Base-by-base conservation (phyloP, 179 eudicot genomes). In the Nepenthes alata region DNA sequence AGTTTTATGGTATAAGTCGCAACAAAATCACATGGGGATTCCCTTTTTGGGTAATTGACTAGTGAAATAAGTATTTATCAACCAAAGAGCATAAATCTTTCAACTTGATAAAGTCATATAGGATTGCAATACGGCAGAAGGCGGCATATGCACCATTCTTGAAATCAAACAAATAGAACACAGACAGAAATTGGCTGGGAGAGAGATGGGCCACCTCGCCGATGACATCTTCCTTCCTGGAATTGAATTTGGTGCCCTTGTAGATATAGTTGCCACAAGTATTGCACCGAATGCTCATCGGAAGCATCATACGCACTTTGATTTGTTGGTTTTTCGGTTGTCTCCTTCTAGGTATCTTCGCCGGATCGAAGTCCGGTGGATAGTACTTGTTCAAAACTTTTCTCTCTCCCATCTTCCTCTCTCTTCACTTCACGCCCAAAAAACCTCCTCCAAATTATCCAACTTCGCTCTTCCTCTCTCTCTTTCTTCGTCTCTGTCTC, bases 291-390 rank as follows among this genome's bases (percentile, higher is more conserved):
- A 93, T 83, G 60, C 90, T 83, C 98, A 93, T 93, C 0, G 98
- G 96, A 69, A 89, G 84, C 98, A 93, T 93, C 95, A 85, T 93
- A 3, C 98, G 79, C 1, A 93, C 85, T 16, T 83, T 89, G 54
- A 93, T 89, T 51, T 89, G 98, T 67, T 85, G 81, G 56, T 91
- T 91, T 53, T 91, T 86, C 0, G 85, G 95, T 69, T 81, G 91
- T 56, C 78, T 66, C 50, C 93, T 63, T 57, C 96, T 67, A 0
- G 96, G 96, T 14, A 93, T 84, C 75, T 89, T 86, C 36, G 95
- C 83, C 67, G 98, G 98, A 79, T 89, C 98, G 64, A 91, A 89
- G 55, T 89, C 96, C 75, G 98, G 96, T 35, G 96, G 96, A 61
- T 91, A 91, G 64, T 89, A 91, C 68, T 91, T 91, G 79, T 91